Evolutionary conservation across 306 rosid species (phyloP).

Genomic region (Sicyos edulis): DNA sequence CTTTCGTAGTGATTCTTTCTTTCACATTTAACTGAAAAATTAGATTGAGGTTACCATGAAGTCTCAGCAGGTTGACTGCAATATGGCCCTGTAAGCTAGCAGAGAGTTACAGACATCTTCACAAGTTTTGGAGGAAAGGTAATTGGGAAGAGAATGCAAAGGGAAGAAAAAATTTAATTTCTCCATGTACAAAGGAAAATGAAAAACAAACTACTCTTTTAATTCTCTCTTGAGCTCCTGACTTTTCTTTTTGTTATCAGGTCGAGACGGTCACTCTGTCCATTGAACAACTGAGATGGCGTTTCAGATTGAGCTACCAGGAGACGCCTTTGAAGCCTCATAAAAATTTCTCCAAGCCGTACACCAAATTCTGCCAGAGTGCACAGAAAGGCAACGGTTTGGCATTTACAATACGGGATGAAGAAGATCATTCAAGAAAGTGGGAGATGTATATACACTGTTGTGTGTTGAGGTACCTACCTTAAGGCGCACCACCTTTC

Average conservation of each 20-base stretch:
- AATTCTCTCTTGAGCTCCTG: constrained; percentile 18
- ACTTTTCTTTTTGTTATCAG: constrained; percentile 25
- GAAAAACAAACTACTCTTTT: constrained; percentile 12
- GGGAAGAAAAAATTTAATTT: neutral
- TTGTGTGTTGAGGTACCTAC: constrained; percentile 37
- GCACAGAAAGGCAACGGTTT: constrained; percentile 8
- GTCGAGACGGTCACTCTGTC: constrained; percentile 19
- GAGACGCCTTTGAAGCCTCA: neutral
- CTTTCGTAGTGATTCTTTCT: neutral
- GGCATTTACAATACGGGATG: neutral
- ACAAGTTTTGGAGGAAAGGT: neutral
- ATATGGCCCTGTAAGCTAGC: neutral
- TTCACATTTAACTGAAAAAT: neutral
- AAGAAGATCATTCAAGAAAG: constrained; percentile 10
- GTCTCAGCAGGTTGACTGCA: neutral
- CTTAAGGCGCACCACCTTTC: constrained; percentile 76
- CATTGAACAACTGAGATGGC: constrained; percentile 15
- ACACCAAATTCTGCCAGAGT: constrained; percentile 72
- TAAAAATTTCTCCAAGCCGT: constrained; percentile 88
- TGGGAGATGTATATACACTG: neutral
- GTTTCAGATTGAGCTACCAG: constrained; percentile 7
- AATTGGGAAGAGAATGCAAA: neutral
- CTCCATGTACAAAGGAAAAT: constrained; percentile 8
- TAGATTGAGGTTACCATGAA: neutral
- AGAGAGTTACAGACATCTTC: neutral